Conservation (phyloP, 2,329 filamentous ascomycete genomes). For the Scedosporium boydii region DNA sequence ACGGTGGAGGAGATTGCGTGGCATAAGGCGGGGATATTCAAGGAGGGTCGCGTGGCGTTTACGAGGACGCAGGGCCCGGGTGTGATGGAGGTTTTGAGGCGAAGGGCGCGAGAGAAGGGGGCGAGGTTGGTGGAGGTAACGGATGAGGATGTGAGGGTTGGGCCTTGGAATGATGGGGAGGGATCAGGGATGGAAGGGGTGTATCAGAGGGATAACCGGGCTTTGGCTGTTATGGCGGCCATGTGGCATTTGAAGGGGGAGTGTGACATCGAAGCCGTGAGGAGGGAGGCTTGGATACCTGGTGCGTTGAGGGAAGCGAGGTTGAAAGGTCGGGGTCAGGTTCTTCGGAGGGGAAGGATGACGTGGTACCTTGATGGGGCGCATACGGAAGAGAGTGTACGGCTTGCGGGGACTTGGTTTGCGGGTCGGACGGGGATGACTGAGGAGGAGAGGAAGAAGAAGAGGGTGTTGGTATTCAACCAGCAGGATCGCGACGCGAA, state of each 20-base stretch:
- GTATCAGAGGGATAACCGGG: conserved; percentile 51
- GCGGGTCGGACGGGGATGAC: conserved; percentile 31
- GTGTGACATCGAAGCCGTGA: background rate
- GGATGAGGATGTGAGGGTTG: conserved; percentile 21
- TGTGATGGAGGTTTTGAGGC: conserved; percentile 43
- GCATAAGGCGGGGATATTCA: conserved; percentile 89
- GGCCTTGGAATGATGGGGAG: conserved; percentile 30
- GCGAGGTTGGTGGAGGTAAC: conserved; percentile 32
- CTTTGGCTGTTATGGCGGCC: conserved; percentile 46
- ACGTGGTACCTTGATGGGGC: conserved; percentile 81
- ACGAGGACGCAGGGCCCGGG: conserved; percentile 19
- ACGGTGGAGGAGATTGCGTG: conserved; percentile 76
- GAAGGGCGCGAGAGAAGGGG: conserved; percentile 48
- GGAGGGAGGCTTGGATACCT: conserved; percentile 35
- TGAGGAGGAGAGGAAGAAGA: conserved; percentile 11
- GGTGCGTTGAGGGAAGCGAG: conserved; percentile 56
- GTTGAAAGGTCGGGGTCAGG: conserved; percentile 71
- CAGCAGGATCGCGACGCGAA: conserved; percentile 77
- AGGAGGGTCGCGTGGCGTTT: conserved; percentile 39
- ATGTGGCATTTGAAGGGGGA: conserved; percentile 40
- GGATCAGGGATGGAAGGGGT: conserved; percentile 32
- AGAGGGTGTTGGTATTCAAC: conserved; percentile 70
- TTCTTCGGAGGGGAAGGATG: conserved; percentile 37
- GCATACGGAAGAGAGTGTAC: conserved; percentile 77
- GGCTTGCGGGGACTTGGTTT: conserved; percentile 71